phyloP scores from a whole-genome alignment of 805 yeast genomes.

The Hanseniaspora meyeri region DNA sequence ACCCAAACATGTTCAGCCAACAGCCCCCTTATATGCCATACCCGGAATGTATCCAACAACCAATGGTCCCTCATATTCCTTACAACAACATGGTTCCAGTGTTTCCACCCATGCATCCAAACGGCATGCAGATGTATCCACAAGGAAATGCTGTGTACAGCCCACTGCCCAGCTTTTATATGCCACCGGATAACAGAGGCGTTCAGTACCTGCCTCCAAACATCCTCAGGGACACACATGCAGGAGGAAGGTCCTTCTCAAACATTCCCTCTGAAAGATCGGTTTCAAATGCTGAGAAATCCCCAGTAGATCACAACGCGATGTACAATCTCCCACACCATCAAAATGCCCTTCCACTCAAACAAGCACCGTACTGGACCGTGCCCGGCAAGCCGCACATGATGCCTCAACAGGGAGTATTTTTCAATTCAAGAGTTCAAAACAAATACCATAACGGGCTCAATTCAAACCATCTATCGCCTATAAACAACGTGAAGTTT shows the following conservation, averaged over 20 bases:
- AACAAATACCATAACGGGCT: not conserved
- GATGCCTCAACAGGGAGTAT: not conserved
- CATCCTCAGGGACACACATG: not conserved
- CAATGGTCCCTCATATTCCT: not conserved
- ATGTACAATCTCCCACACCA: not conserved
- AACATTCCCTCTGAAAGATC: not conserved
- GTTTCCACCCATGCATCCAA: not conserved
- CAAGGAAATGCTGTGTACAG: not conserved
- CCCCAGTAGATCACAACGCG: not conserved
- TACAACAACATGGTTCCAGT: not conserved
- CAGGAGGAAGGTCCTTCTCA: not conserved
- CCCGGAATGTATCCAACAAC: not conserved
- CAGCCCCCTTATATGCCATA: not conserved
- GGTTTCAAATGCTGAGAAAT: not conserved
- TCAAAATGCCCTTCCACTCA: not conserved
- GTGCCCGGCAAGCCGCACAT: not conserved
- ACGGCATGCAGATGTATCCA: not conserved
- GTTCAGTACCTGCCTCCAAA: not conserved
- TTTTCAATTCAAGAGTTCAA: not conserved
- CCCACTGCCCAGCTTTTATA: not conserved
- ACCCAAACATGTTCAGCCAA: not conserved
- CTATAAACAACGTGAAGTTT: not conserved
- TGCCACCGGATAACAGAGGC: not conserved
- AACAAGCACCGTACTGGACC: not conserved
- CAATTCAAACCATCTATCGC: not conserved